Evolutionary conservation across 1,284 basidiomycete genomes (phyloP).

Genomic region (Cystobasidium sp.): DNA sequence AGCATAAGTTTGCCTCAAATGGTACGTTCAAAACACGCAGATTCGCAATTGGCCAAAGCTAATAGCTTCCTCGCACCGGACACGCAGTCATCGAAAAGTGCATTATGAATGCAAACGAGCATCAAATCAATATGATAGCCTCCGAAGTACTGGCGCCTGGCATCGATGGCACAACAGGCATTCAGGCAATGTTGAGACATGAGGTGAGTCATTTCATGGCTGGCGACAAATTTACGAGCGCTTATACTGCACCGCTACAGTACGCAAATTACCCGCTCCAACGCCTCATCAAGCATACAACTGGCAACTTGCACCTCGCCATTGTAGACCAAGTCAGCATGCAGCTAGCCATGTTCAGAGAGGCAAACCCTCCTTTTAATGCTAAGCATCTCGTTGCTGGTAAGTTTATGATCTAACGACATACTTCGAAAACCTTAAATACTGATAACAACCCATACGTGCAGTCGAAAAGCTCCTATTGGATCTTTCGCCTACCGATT

Average conservation of each 20-base stretch:
- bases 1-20: conserved; percentile 96
- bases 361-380: conserved; percentile 38
- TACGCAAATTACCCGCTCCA: conserved; percentile 43
- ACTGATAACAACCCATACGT: background rate
- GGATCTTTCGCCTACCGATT: conserved; percentile 24
- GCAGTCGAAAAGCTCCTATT: conserved; percentile 36
- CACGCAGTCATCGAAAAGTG: conserved; percentile 49
- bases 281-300: conserved; percentile 39
- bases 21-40: conserved; percentile 64
- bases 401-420: background rate
- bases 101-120: conserved; percentile 48
- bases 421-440: background rate
- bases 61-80: background rate
- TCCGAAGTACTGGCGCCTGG: conserved; percentile 57
- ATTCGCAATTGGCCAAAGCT: background rate
- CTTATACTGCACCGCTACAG: background rate
- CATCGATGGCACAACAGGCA: conserved; percentile 48
- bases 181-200: conserved; percentile 45
- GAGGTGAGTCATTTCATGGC: background rate
- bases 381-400: conserved; percentile 41
- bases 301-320: conserved; percentile 17
- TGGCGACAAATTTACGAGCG: background rate
- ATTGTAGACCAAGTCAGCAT: conserved; percentile 40
- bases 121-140: conserved; percentile 55
- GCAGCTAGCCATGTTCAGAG: conserved; percentile 41